Evolutionary conservation across 2,329 filamentous ascomycete genomes (phyloP).

Genomic region (Colletotrichum sojae): DNA sequence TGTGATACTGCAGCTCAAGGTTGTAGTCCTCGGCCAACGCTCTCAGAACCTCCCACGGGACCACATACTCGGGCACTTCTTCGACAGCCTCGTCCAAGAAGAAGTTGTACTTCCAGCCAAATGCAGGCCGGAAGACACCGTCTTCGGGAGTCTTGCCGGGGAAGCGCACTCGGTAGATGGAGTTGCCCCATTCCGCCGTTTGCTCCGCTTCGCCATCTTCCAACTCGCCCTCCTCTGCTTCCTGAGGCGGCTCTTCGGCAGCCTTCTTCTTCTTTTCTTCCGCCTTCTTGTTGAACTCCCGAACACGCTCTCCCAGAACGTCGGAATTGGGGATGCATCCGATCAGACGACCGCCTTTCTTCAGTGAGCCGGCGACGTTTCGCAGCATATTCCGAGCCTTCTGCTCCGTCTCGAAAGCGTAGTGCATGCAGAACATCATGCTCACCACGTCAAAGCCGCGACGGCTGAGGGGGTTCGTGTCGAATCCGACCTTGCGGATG

Average conservation of each 20-base stretch:
- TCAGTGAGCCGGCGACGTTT: conserved; percentile 91
- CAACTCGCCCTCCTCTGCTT: conserved; percentile 60
- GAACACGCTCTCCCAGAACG: conserved; percentile 84
- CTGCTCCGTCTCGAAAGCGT: conserved; percentile 93
- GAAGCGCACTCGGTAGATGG: conserved; percentile 92
- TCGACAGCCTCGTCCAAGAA: conserved; percentile 97
- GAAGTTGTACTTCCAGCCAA: conserved; percentile 98
- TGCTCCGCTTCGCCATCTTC: conserved; percentile 75
- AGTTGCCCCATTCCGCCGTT: conserved; percentile 90
- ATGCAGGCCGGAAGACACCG: conserved; percentile 93
- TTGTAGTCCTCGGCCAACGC: conserved; percentile 97
- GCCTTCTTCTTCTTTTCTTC: conserved; percentile 56
- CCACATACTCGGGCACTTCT: conserved; percentile 96
- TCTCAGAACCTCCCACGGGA: conserved; percentile 98
- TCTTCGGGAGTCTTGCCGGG: conserved; percentile 85
- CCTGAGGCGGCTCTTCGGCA: conserved; percentile 46
- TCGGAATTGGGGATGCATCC: conserved; percentile 98
- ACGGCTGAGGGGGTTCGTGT: conserved; percentile 78
- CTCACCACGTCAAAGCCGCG: conserved; percentile 96
- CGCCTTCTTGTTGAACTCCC: conserved; percentile 77
- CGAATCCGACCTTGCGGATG: conserved; percentile 89
- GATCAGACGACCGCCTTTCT: conserved; percentile 94
- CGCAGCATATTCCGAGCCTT: conserved; percentile 93
- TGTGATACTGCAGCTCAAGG: conserved; percentile 93
- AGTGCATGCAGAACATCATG: conserved; percentile 99